Conservation (phyloP, 2,329 filamentous ascomycete genomes). For the Bipolaris sorokiniana region DNA sequence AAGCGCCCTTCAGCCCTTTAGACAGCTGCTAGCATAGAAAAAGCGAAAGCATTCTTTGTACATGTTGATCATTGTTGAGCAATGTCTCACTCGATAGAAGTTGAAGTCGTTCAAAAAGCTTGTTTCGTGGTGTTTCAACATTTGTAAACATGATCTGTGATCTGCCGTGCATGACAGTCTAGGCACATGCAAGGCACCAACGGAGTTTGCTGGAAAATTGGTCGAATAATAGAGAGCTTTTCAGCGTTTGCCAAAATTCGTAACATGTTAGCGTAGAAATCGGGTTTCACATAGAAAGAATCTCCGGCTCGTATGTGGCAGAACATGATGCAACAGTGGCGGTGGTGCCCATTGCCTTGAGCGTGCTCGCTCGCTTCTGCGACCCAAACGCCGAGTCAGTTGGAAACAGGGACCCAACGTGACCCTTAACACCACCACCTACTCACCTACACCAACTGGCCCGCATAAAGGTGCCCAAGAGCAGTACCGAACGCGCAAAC, state of each 20-base stretch:
- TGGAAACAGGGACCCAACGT: conserved; percentile 19
- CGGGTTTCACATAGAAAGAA: background rate
- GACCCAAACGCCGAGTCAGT: conserved; percentile 21
- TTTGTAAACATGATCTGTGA: conserved; percentile 3
- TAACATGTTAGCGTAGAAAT: background rate
- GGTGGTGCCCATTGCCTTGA: conserved; percentile 3
- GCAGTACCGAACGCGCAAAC: background rate
- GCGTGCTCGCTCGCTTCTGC: conserved; percentile 16
- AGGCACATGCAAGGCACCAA: background rate
- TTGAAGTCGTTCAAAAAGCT: background rate
- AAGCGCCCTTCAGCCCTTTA: conserved; percentile 7
- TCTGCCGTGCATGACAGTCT: background rate
- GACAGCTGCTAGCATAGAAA: background rate
- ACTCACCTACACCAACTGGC: conserved; percentile 7
- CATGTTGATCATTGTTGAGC: background rate
- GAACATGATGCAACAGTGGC: background rate
- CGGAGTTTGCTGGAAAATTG: background rate
- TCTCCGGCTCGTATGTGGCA: background rate
- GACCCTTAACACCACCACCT: conserved; percentile 8
- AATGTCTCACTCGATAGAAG: background rate
- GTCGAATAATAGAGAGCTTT: background rate
- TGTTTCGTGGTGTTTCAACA: conserved; percentile 8
- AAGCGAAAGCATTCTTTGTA: background rate
- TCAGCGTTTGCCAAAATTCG: background rate
- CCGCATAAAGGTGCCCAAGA: conserved; percentile 3